Percentiles rank a stretch among this genome's conserved stretches.
Conservation (phyloP, 1,139 yeast species). For the Nakaseomyces kungkrabaensis region DNA sequence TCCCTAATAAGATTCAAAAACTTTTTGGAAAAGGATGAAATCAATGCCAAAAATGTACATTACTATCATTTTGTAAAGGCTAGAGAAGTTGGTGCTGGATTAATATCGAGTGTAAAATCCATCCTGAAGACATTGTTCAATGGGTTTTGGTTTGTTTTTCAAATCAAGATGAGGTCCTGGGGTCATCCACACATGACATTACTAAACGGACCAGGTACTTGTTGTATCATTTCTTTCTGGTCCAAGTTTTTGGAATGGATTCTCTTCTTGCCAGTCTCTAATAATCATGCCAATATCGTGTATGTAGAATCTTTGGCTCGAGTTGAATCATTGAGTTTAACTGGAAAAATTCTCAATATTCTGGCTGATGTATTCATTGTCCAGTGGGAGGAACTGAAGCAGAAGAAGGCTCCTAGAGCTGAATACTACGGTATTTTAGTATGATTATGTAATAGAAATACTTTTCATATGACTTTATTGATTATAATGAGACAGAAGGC, state of each 20-base stretch:
- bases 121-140: slow-evolving; percentile 16
- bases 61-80: slow-evolving; percentile 55
- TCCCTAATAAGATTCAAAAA: slow-evolving; percentile 21
- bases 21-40: slow-evolving; percentile 31
- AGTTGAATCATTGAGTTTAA: slow-evolving; percentile 61
- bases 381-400: slow-evolving; percentile 69
- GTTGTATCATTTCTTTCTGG: slow-evolving; percentile 56
- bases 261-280: slow-evolving; percentile 28
- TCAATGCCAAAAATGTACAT: slow-evolving; percentile 16
- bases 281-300: slow-evolving; percentile 50
- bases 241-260: slow-evolving; percentile 44
- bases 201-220: slow-evolving; percentile 91
- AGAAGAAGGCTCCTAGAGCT: slow-evolving; percentile 42
- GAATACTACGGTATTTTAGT: slow-evolving; percentile 75
- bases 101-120: slow-evolving; percentile 16
- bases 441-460: slow-evolving; percentile 4
- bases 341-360: slow-evolving; percentile 63
- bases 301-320: slow-evolving; percentile 88
- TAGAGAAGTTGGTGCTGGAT: slow-evolving; percentile 40
- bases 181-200: slow-evolving; percentile 34
- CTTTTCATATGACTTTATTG: neutral
- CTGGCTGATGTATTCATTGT: slow-evolving; percentile 71
- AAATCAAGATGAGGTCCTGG: slow-evolving; percentile 12
- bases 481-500: too few relatives aligned
- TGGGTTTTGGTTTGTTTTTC: slow-evolving; percentile 13